Conservation (phyloP, 805 yeast species). For the Pichia manshurica region DNA sequence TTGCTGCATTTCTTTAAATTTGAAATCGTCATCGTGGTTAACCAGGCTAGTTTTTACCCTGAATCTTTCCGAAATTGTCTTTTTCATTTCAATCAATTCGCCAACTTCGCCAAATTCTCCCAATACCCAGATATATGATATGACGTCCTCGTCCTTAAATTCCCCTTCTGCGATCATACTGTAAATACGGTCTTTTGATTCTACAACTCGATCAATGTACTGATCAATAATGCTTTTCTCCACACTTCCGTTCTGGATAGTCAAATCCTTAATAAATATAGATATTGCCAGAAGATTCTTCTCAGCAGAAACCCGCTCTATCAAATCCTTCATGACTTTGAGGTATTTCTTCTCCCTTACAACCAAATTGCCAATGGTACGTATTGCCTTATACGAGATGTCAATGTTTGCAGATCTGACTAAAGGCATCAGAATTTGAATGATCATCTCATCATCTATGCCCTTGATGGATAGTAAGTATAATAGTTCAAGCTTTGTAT, state of each 20-base stretch:
- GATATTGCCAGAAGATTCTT: constrained; percentile 6
- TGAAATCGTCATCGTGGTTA: neutral
- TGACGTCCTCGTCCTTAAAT: constrained; percentile 8
- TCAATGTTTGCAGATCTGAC: constrained; percentile 3
- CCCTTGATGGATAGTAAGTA: constrained; percentile 58
- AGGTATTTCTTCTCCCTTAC: constrained; percentile 39
- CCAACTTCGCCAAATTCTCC: neutral
- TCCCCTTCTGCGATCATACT: neutral
- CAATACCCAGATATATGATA: constrained; percentile 5
- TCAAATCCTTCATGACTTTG: neutral
- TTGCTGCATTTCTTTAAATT: neutral
- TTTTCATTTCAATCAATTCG: constrained; percentile 3
- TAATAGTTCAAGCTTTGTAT: constrained; percentile 83
- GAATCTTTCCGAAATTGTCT: neutral
- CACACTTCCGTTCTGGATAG: neutral
- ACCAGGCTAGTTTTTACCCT: neutral
- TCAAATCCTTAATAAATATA: constrained; percentile 1
- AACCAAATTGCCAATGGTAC: constrained; percentile 88
- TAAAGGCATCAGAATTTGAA: neutral
- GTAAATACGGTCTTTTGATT: neutral
- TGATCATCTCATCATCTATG: neutral
- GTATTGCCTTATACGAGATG: constrained; percentile 67
- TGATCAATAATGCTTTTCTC: neutral
- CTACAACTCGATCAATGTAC: neutral
- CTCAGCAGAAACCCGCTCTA: neutral